Percentiles rank a stretch among this genome's conserved stretches.
phyloP scores from a whole-genome alignment of 495 filamentous ascomycete genomes.

The Chaetomidium leptoderma region DNA sequence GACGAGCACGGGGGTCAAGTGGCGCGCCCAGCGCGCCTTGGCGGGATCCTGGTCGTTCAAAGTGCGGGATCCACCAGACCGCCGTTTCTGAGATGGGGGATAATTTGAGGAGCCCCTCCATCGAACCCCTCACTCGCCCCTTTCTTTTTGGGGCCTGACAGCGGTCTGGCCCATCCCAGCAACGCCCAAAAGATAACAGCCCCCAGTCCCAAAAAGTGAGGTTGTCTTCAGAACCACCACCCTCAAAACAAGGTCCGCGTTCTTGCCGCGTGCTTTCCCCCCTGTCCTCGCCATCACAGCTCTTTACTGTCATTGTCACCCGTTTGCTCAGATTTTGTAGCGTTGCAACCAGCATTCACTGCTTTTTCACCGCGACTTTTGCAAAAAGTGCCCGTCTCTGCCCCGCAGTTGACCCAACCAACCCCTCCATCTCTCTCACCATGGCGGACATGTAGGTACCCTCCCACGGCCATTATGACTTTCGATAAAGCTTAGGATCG shows the following conservation, averaged over 20 bases:
- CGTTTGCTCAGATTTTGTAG: neutral
- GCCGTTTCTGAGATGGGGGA: conserved; percentile 14
- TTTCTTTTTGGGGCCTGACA: conserved; percentile 21
- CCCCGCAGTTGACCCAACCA: conserved; percentile 7
- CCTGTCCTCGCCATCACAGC: neutral
- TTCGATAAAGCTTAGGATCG: neutral
- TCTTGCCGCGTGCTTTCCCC: neutral
- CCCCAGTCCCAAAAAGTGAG: conserved; percentile 8
- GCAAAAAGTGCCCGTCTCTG: neutral
- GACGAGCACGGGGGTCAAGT: neutral
- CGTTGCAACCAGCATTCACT: neutral
- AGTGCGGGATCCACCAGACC: conserved; percentile 9
- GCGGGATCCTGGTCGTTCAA: neutral
- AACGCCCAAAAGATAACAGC: conserved; percentile 11
- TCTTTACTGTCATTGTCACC: neutral
- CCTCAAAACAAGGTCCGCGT: neutral
- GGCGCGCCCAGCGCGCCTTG: neutral
- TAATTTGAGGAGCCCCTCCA: conserved; percentile 25
- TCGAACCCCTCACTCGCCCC: conserved; percentile 4
- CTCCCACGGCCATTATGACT: neutral
- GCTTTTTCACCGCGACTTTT: neutral
- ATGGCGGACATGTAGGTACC: conserved; percentile 38
- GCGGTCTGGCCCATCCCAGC: conserved; percentile 17
- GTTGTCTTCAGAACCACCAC: conserved; percentile 11
- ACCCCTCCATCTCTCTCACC: conserved; percentile 11